These are phyloP conservation scores for Neurospora tetrasperma DNA, from an alignment of 495 filamentous ascomycete genomes.

Conservation along the genomic window DNA sequence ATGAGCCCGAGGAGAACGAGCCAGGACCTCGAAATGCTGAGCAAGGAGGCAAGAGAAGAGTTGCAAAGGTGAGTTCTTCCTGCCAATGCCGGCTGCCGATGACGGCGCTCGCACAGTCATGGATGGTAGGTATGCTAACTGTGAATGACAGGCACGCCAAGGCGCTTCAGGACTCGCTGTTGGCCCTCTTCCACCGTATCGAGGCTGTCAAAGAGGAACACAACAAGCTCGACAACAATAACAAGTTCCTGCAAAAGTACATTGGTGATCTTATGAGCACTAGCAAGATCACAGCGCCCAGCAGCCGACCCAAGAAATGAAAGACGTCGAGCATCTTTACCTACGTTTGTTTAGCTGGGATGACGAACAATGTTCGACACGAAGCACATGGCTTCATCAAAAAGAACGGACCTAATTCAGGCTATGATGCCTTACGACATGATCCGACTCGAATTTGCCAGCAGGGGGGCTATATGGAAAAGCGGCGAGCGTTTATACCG, in stretches of 20 bases:
- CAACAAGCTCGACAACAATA: conserved; percentile 87
- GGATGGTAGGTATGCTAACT: conserved; percentile 10
- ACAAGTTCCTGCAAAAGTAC: conserved; percentile 89
- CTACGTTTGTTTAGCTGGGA: not conserved
- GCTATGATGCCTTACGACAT: not conserved
- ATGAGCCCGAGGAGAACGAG: conserved; percentile 92
- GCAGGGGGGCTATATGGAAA: not conserved
- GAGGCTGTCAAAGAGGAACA: conserved; percentile 91
- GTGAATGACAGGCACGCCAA: conserved; percentile 60
- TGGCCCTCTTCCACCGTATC: conserved; percentile 82
- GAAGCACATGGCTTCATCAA: not conserved
- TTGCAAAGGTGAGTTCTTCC: conserved; percentile 47
- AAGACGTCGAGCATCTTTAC: not conserved
- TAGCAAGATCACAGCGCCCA: conserved; percentile 62
- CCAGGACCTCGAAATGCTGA: conserved; percentile 76
- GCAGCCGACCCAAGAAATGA: conserved; percentile 42
- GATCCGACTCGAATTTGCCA: not conserved
- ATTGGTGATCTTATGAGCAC: conserved; percentile 76
- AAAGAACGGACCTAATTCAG: not conserved
- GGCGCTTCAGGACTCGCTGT: conserved; percentile 73
- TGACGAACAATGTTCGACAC: not conserved
- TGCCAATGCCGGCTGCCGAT: conserved; percentile 25
- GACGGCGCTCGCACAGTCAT: not conserved
- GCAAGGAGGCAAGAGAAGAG: conserved; percentile 59
- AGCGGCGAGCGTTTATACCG: not conserved